Base-by-base conservation (phyloP, 768 basidiomycete genomes). In the Tephrocybe sp. region DNA sequence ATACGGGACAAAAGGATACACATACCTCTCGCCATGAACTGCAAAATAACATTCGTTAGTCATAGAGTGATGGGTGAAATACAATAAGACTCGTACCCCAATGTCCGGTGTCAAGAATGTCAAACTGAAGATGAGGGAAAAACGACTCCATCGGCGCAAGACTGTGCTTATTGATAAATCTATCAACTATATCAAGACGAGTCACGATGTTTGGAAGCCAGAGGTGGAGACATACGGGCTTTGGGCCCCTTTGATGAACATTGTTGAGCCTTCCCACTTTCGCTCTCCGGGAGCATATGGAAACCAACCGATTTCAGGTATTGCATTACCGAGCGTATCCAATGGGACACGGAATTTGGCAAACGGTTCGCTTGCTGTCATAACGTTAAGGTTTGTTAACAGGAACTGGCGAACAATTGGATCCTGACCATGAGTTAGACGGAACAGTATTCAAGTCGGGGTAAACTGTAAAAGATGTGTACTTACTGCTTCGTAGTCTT, bases 171-270 rank as follows among this genome's bases (percentile, higher is more conserved):
- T 91, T 93, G 62, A 94, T 82, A 64, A 85, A 91, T 51, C 86
- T 85, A 24, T 15, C 24, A 21, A 17, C 17, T n/a, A 38, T 3
- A 26, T 14, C 47, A 33, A 12, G 28, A 32, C 26, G 3, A 20
- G 8, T 14, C 28, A 23, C 28, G 28, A 4, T 3, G 45, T 45
- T n/a, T n/a, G n/a, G n/a, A n/a, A n/a, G n/a, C n/a, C n/a, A n/a
- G n/a, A n/a, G n/a, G n/a, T n/a, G n/a, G n/a, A 25, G 1, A 72
- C 79, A 37, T 39, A 88, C 79, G 76, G 81, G 78, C 87, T 89
- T 68, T 78, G 81, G n/a, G 72, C 64, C 3, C 92, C 91, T 60
- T 92, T 91, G 54, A 92, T 73, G 60, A 92, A 85, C 24, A 93
- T 60, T 1, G 84, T 78, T 28, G 69, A 73, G 0, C 86, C 86